Evolutionary conservation across 1,139 yeast genomes (phyloP), one percentile per base, ranked within the genome.

Genomic region (Lizanozyma gosingica): DNA sequence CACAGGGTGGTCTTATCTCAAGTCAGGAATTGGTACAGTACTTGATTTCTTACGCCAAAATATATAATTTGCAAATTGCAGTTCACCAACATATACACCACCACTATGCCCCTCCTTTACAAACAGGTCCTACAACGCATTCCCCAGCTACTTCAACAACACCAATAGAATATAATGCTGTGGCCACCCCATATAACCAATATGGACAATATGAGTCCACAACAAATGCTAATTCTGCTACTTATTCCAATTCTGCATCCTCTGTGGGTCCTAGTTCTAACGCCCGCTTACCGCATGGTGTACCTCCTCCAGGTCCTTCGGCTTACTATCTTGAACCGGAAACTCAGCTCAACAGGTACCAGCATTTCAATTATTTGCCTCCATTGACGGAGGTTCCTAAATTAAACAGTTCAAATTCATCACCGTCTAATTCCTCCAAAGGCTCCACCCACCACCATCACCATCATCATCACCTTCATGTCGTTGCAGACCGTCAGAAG

Each of bases 61-160:
- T 65, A 36, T 66, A 76, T 48, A 73, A 77, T 27, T 68, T 84
- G 42, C 73, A 77, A 41, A 71, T 87, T 9, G 79, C 87, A 3
- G 76, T 87, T 15, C 95, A 86, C 59, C 95, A 87, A 55, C 95
- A 87, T 59, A 80, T 85, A 40, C 87, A 83, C 53, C 85, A 82
- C 54, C 83, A 77, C 54, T 77, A 78, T 53, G 60, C 71, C 2
- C 68, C 75, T 1, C 65, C 61, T 3, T 58, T 57, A n/a, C 59
- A 62, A 40, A 53, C 64, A 2, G 62, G 62, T 2, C 53, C n/a
- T n/a, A n/a, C 33, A 22, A 6, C 29, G 6, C 29, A 22, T 17
- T 14, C 38, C 38, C 34, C 41, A 34, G 35, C 18, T 39, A 14
- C 15, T 35, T 22, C 29, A 11, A 22, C 29, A 22, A 22, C 29